Conservation (phyloP, 139 green algal species). For the Ostreobium quekettii region DNA sequence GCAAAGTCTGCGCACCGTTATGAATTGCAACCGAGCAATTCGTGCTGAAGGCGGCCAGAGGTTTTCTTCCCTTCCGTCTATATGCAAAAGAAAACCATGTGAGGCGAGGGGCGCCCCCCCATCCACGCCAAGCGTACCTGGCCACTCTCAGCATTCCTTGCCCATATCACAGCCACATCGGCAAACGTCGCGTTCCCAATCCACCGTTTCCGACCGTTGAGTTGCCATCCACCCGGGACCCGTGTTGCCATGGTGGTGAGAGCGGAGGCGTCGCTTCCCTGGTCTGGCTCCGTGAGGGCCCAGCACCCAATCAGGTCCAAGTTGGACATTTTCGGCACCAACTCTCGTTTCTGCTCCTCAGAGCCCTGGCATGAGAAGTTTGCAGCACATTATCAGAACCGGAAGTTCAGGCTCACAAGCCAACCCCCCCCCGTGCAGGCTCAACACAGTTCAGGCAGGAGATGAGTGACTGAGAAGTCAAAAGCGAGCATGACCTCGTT, state of each 20-base stretch:
- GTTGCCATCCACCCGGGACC: conserved; percentile 67
- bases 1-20: too few relatives aligned
- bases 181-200: conserved; percentile 92
- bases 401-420: too few relatives aligned
- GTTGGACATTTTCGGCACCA: conserved; percentile 66
- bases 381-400: too few relatives aligned
- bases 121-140: conserved; percentile 25
- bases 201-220: conserved; percentile 91
- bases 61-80: background rate
- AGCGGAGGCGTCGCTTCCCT: conserved; percentile 74
- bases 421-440: too few relatives aligned
- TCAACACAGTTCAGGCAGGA: too few relatives aligned
- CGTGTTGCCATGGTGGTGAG: conserved; percentile 64
- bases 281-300: conserved; percentile 83
- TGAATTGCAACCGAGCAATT: too few relatives aligned
- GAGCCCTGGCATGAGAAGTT: conserved; percentile 69
- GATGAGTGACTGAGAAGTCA: too few relatives aligned
- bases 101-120: too few relatives aligned
- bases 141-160: conserved; percentile 53
- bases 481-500: too few relatives aligned
- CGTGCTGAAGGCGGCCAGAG: background rate
- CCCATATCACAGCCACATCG: conserved; percentile 78
- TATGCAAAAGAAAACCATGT: conserved; percentile 2
- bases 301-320: conserved; percentile 64
- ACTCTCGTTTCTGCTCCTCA: conserved; percentile 77